Conservation (phyloP, 2,329 filamentous ascomycete genomes). For the Ophiostoma angusticollis region DNA sequence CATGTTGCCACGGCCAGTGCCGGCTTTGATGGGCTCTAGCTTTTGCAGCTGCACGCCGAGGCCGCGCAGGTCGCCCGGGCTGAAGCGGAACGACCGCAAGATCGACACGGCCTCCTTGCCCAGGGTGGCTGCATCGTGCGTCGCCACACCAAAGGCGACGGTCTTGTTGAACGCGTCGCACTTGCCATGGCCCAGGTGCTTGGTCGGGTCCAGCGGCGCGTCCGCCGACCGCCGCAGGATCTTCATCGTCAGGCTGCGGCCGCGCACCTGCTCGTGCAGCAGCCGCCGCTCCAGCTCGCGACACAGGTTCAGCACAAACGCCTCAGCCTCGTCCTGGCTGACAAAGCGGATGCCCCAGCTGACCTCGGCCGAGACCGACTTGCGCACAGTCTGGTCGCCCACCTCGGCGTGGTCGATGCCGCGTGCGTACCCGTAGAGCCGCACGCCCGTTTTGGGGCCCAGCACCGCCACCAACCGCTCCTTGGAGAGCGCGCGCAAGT, state of each 20-base stretch:
- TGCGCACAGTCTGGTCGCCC: conserved; percentile 71
- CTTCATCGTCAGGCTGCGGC: conserved; percentile 81
- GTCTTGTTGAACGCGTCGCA: conserved; percentile 94
- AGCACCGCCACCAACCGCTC: conserved; percentile 62
- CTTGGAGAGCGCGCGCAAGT: conserved; percentile 63
- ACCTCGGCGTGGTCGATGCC: conserved; percentile 81
- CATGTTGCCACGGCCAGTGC: conserved; percentile 45
- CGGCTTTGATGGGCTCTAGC: conserved; percentile 61
- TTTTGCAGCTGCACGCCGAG: conserved; percentile 90
- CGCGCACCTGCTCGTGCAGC: conserved; percentile 72
- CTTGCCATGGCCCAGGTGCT: conserved; percentile 88
- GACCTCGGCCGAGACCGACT: conserved; percentile 92
- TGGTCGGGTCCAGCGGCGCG: conserved; percentile 80
- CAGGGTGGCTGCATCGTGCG: conserved; percentile 57
- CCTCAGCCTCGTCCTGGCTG: conserved; percentile 81
- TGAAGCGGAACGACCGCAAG: conserved; percentile 67
- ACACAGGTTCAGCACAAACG: conserved; percentile 76
- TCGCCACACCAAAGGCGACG: conserved; percentile 67
- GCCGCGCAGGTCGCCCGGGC: conserved; percentile 83
- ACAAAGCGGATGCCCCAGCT: conserved; percentile 97
- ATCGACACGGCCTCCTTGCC: conserved; percentile 77
- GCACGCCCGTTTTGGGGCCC: conserved; percentile 86
- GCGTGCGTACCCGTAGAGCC: conserved; percentile 77
- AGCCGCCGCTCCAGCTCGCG: conserved; percentile 73
- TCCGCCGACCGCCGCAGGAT: conserved; percentile 80